phyloP scores from a whole-genome alignment of 257 asterid species.

The Lycium barbarum region DNA sequence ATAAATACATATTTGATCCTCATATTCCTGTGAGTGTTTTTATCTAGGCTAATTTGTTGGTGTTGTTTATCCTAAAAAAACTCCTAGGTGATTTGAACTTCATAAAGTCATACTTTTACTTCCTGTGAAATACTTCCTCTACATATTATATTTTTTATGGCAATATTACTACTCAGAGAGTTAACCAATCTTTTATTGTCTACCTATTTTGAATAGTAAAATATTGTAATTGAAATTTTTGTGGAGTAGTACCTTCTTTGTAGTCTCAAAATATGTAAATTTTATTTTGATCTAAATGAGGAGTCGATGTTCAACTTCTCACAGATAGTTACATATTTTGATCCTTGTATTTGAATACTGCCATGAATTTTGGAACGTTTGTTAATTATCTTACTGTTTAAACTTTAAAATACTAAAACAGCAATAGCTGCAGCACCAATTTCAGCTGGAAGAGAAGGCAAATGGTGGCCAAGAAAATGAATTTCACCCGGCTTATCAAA shows the following conservation, averaged over 20 bases:
- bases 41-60: neutral
- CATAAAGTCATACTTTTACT: neutral
- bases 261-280: neutral
- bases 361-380: neutral
- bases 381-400: neutral
- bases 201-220: neutral
- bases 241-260: neutral
- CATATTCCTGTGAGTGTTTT: neutral
- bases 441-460: neutral
- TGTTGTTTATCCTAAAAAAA: slow-evolving; percentile 3
- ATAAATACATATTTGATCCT: neutral
- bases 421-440: neutral
- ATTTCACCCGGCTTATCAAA: slow-evolving; percentile 18
- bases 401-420: neutral
- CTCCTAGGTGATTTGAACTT: neutral
- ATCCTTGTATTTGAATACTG: neutral
- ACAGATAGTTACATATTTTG: neutral
- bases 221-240: neutral
- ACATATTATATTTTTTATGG: neutral
- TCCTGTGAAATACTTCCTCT: neutral
- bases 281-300: neutral
- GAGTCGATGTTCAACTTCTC: neutral
- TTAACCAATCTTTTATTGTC: neutral
- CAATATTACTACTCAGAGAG: neutral
- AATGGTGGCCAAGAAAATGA: slow-evolving; percentile 4